A percentile compares a stretch with the other conserved stretches of the same genome.
Evolutionary conservation across 768 basidiomycete genomes (phyloP).

Genomic region (Serendipita sp.): DNA sequence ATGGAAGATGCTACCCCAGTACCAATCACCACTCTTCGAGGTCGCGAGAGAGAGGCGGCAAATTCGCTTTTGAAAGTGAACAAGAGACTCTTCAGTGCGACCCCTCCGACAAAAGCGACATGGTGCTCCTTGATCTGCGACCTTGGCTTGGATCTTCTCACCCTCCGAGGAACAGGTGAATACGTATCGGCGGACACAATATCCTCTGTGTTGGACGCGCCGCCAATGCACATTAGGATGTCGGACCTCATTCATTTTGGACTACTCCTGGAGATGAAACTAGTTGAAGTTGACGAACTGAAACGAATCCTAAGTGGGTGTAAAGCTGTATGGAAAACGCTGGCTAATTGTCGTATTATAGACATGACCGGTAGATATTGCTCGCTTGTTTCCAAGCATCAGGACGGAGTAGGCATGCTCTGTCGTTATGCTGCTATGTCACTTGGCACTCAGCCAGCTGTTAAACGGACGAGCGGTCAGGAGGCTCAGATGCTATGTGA

Average conservation of each 20-base stretch:
- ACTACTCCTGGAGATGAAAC: background rate
- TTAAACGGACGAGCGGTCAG: background rate
- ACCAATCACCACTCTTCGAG: background rate
- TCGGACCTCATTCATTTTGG: constrained; percentile 5
- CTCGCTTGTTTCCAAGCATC: background rate
- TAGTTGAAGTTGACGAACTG: constrained; percentile 1
- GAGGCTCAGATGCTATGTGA: background rate
- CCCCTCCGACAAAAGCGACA: background rate
- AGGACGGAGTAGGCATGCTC: constrained; percentile 1
- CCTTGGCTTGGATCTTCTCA: background rate
- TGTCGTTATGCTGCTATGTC: background rate
- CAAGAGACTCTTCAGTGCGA: background rate
- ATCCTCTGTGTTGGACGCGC: background rate
- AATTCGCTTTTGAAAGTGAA: background rate
- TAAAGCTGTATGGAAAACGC: background rate
- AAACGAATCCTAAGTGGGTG: background rate
- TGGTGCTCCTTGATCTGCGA: background rate
- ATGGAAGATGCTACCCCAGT: background rate
- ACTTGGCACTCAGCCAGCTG: background rate
- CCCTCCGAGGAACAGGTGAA: background rate
- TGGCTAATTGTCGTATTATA: background rate
- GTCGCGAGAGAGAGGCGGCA: background rate
- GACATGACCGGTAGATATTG: constrained; percentile 3
- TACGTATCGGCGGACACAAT: background rate
- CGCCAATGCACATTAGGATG: background rate